Evolutionary conservation across 1,284 basidiomycete genomes (phyloP).

Genomic region (Serendipita sp.): DNA sequence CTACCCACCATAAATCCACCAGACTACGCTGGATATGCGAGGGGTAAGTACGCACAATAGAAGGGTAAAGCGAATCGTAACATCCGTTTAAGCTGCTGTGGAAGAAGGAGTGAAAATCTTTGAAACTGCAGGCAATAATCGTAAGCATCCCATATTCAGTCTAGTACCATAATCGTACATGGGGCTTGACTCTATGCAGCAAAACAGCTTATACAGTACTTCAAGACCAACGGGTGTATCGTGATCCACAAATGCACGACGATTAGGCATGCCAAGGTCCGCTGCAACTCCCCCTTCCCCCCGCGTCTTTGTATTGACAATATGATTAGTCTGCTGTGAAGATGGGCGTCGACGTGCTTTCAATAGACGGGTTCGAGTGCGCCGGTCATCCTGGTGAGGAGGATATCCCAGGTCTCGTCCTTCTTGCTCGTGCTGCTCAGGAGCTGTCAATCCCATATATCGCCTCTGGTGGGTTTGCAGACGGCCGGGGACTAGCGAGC

Average conservation of each 20-base stretch:
- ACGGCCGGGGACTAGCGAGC: conserved; percentile 70
- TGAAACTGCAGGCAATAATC: conserved; percentile 88
- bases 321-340: conserved; percentile 48
- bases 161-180: neutral
- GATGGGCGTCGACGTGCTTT: conserved; percentile 72
- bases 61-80: conserved; percentile 49
- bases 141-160: conserved; percentile 28
- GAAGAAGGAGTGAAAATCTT: conserved; percentile 83
- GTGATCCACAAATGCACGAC: conserved; percentile 90
- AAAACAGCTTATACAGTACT: conserved; percentile 63
- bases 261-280: conserved; percentile 69
- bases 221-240: conserved; percentile 62
- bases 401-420: conserved; percentile 80
- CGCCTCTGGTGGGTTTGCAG: conserved; percentile 77
- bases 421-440: conserved; percentile 77
- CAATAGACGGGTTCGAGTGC: conserved; percentile 84
- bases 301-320: neutral
- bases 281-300: conserved; percentile 9
- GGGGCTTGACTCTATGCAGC: conserved; percentile 28
- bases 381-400: conserved; percentile 93
- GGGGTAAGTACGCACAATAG: conserved; percentile 8
- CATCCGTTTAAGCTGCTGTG: conserved; percentile 40
- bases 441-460: conserved; percentile 78
- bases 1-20: conserved; percentile 84
- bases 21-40: conserved; percentile 42